Evolutionary conservation across 768 basidiomycete genomes (phyloP), one percentile per base, ranked within the genome.

Genomic region (Amylocystis lapponica): DNA sequence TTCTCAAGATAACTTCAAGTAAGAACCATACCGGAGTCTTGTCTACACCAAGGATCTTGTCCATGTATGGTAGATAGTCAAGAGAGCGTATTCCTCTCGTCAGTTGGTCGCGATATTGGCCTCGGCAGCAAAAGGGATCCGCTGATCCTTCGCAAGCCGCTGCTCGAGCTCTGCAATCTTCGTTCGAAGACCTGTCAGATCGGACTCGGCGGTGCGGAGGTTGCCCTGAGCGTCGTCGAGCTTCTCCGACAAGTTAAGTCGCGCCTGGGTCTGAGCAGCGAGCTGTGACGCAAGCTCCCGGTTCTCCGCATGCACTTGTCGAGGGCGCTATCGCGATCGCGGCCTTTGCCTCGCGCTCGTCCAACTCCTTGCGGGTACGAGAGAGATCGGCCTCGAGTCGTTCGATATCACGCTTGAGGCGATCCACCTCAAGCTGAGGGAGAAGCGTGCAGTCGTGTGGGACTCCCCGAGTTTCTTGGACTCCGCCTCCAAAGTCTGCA

Each of bases 51-150:
- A 94, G 70, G 51, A 96, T 91, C 69, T 86, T 88, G 54, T 96
- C 94, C 73, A 95, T 77, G 58, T 94, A 93, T 65, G 96, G 92
- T 62, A 91, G 96, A 21, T 96, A 88, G 7, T 90, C 91, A 53
- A 96, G 68, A 41, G 97, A 67, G 23, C 97, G 70, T 20, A 91
- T 93, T 60, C 93, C 96, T 43, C 92, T 72, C 14, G 90, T 92
- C 26, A 95, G 63, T 65, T 97, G 94, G 64, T 95, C 89, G 21
- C 93, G 74, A 58, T 88, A 92, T 63, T 90, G 83, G 67, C 76
- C 63, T 95, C 92, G 2, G 82, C 79, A 19, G 66, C 61, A 49
- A 89, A 60, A 46, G 92, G 59, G 31, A 78, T 71, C 27, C 86
- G 71, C 61, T 92, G 87, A 49, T 93, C 91, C 62, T 89, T 90